Base-by-base conservation (phyloP, 768 basidiomycete species). In the Melanogaster broomeanus region DNA sequence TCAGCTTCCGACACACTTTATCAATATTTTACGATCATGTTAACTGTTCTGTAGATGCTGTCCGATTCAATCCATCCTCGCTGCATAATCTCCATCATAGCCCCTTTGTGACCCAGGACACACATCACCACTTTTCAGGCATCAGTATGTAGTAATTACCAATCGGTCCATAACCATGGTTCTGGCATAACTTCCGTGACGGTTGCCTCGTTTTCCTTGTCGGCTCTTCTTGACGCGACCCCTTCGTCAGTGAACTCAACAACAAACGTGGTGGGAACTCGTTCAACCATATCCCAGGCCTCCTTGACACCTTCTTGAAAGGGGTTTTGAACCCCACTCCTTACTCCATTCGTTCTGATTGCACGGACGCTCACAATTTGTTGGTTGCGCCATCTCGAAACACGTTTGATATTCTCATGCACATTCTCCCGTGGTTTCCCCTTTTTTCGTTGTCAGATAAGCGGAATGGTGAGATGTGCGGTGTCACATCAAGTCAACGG, bases 11-110 rank as follows among this genome's bases (percentile, higher is more conserved):
- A 25, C 25, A 4, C 49, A 34, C 31, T 33, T 42, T 40, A 45
- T 30, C 31, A 28, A 15, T 52, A 52, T 37, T 25, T 18, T 49
- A 37, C 39, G 15, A 18, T 25, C 39, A 40, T 49, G 40, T 44
- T 50, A 55, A 44, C 22, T 37, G 25, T 43, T 39, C 27, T 47
- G 41, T 42, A 31, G 47, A 35, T 49, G 55, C 28, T 55, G 24
- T 55, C 49, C 27, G 22, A n/a, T 8, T 44, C 42, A 35, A 18
- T 30, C 7, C 27, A 13, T 35, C 19, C 18, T 27, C 35, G 45
- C 19, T 12, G n/a, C 38, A 48, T 33, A 22, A 12, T 42, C 10
- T 43, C 40, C 25, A 21, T 27, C 41, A 49, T 42, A n/a, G 40
- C 13, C 9, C 4, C 12, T 4, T 4, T 18, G 38, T 11, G n/a